Percentiles rank a stretch among this genome's conserved stretches.
Evolutionary conservation across 116 monocot genomes (phyloP).

Genomic region (Posidonia oceanica): DNA sequence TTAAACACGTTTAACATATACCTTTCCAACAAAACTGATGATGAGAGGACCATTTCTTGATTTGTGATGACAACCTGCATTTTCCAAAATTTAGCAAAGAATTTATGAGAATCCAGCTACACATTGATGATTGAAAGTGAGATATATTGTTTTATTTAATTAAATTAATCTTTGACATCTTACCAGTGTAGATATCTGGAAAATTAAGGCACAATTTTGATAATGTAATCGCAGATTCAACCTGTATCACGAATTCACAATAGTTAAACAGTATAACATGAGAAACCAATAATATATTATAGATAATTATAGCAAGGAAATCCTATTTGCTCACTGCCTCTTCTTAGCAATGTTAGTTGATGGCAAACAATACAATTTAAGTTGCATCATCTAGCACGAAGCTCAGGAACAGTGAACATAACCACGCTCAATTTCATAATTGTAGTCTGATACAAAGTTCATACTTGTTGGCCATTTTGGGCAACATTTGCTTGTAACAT

Average conservation of each 20-base stretch:
- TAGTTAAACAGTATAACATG: neutral
- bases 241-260: constrained; percentile 26
- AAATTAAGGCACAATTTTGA: constrained; percentile 52
- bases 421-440: no score
- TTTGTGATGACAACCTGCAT: constrained; percentile 62
- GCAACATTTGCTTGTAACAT: no score
- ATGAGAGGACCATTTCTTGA: constrained; percentile 61
- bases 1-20: constrained; percentile 7
- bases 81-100: constrained; percentile 1
- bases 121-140: neutral
- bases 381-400: no score
- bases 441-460: no score
- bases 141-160: neutral
- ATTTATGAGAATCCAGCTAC: neutral
- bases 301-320: no score
- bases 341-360: no score
- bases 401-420: no score
- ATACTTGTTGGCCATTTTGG: no score
- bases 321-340: no score
- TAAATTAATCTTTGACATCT: neutral
- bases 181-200: constrained; percentile 77
- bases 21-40: constrained; percentile 79
- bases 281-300: no score
- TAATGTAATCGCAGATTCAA: constrained; percentile 45
- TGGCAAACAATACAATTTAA: no score